A percentile compares a stretch with the other conserved stretches of the same genome.
phyloP scores from a whole-genome alignment of 257 asterid species.

The Solanum neorickii region DNA sequence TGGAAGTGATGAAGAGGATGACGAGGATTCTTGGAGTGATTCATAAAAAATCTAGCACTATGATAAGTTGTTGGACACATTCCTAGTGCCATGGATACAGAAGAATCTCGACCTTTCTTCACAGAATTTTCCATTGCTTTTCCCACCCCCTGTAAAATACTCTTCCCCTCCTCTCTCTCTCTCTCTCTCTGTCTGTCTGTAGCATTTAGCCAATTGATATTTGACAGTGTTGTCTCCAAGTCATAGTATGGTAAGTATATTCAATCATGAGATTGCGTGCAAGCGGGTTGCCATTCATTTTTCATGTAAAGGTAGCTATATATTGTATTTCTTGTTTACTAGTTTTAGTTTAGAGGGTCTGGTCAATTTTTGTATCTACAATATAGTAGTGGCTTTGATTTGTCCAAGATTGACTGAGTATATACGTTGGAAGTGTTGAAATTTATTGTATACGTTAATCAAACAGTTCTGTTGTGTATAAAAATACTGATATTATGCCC shows the following conservation, averaged over 20 bases:
- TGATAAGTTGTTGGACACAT: neutral
- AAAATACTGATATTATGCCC: neutral
- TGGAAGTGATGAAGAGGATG: slow-evolving; percentile 83
- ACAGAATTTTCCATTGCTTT: neutral
- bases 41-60: slow-evolving; percentile 22
- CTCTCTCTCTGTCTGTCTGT: neutral
- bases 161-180: neutral
- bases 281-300: neutral
- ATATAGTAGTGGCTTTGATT: neutral
- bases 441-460: neutral
- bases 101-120: neutral
- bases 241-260: neutral
- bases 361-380: neutral
- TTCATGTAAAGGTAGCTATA: neutral
- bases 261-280: neutral
- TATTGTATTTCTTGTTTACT: neutral
- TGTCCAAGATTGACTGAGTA: neutral
- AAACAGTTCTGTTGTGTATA: neutral
- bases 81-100: neutral
- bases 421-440: neutral
- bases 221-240: neutral
- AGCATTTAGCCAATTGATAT: neutral
- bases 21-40: slow-evolving; percentile 78
- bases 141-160: neutral
- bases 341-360: neutral